Evolutionary conservation across 305 asterid genomes (phyloP), one percentile per base, ranked within the genome.

Genomic region (Euphrasia arctica): DNA sequence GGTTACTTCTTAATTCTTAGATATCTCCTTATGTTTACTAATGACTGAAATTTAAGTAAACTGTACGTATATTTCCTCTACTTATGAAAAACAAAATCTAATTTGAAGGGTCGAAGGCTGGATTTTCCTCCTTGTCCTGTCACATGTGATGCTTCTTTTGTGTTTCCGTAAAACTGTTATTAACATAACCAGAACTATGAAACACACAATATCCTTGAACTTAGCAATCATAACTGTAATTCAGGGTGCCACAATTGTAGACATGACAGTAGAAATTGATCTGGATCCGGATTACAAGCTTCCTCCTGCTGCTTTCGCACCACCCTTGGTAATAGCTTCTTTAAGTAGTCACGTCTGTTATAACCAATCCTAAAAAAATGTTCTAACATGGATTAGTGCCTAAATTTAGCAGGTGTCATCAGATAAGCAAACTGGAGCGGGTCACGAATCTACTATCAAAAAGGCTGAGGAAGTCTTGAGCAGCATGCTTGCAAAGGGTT

Each of bases 161-260:
- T 54, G 58, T 65, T 60, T 64, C 66, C 48, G 12, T 48, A 0
- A 31, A 31, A 31, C 34, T 31, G 3, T 31, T 2, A 31, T 31
- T 31, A 31, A 31, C 29, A 31, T 18, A 18, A 18, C 4, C 47
- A 22, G 42, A 36, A n/a, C 43, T 65, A 39, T 9, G 14, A 31
- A 52, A 43, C 12, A 43, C 1, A 2, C 49, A 43, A 9, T 43
- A 9, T 43, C n/a, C 49, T 34, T 29, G 13, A 39, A 60, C 45
- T 22, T 31, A 15, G 41, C 45, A 48, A 13, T 60, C 29, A 9
- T 48, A 55, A 39, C 5, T 3, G 47, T 50, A 59, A 70, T 61
- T 67, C 80, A 91, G 96, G 96, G 98, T 42, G 98, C 98, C 75
- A 91, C 96, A 50, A 91, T 91, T 67, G 90, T 92, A 18, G 98